Conservation (phyloP, 2,329 filamentous ascomycete genomes). For the Fusarium haematococcum region DNA sequence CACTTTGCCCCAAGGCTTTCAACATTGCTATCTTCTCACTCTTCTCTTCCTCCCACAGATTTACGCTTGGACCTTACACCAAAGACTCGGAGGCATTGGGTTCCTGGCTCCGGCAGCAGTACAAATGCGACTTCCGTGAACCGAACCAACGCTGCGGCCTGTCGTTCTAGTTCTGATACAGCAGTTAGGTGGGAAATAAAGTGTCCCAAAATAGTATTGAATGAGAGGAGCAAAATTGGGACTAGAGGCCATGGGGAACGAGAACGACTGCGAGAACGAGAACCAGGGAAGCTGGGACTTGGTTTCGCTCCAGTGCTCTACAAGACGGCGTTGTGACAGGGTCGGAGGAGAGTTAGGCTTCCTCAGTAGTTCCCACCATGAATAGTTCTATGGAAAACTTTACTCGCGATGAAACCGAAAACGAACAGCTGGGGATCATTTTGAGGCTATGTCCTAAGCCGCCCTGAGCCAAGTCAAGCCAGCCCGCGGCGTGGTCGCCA, state of each 20-base stretch:
- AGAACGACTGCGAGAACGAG: not conserved
- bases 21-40: not conserved
- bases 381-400: not conserved
- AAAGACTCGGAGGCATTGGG: not conserved
- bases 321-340: not conserved
- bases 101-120: not conserved
- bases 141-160: not conserved
- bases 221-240: not conserved
- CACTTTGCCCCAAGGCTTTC: not conserved
- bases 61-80: not conserved
- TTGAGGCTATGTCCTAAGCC: not conserved
- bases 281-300: not conserved
- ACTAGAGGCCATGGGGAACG: not conserved
- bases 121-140: not conserved
- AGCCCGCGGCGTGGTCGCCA: not conserved
- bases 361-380: no score
- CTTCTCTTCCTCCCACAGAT: not conserved
- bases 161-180: not conserved
- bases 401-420: not conserved
- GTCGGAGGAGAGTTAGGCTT: not conserved
- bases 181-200: not conserved
- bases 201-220: not conserved
- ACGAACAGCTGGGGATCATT: not conserved
- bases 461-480: not conserved
- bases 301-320: not conserved